phyloP scores from a whole-genome alignment of 1,284 basidiomycete species.

The Vanrija sp. region DNA sequence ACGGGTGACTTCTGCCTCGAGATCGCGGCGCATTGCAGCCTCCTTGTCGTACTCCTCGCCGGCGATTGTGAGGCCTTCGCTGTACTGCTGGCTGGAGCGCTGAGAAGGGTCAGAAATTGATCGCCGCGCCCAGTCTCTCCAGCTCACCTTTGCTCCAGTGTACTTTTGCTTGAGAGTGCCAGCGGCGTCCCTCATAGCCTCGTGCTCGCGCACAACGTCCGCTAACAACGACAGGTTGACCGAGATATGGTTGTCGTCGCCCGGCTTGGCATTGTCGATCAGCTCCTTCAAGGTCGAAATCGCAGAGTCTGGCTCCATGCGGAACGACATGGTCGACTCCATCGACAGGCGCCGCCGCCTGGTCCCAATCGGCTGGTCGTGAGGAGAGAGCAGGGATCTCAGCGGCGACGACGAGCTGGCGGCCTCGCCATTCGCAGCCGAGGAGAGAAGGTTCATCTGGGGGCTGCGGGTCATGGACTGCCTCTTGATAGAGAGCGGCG shows the following conservation, averaged over 20 bases:
- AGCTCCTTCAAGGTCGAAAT: constrained; percentile 43
- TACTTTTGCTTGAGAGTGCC: constrained; percentile 68
- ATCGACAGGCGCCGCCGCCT: constrained; percentile 38
- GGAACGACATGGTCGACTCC: constrained; percentile 34
- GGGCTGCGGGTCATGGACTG: constrained; percentile 19
- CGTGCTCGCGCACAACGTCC: constrained; percentile 64
- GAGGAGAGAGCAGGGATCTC: constrained; percentile 25
- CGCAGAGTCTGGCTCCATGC: constrained; percentile 29
- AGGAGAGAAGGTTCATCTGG: constrained; percentile 21
- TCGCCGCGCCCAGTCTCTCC: not conserved
- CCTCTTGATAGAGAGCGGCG: not conserved
- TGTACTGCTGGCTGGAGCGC: constrained; percentile 84
- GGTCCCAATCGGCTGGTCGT: constrained; percentile 16
- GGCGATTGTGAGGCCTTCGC: constrained; percentile 85
- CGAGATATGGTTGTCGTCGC: constrained; percentile 61
- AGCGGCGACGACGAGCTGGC: constrained; percentile 14
- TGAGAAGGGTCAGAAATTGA: constrained; percentile 39
- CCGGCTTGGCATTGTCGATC: constrained; percentile 61
- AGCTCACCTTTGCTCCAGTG: constrained; percentile 70
- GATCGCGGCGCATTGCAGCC: constrained; percentile 76
- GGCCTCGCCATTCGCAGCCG: constrained; percentile 13
- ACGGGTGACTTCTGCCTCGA: constrained; percentile 83
- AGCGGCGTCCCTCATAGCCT: constrained; percentile 63
- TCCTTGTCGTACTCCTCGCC: constrained; percentile 91
- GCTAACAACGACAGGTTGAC: constrained; percentile 73